Conservation (phyloP, 352 stramenopile genomes). For the Phytophthora kernoviae region DNA sequence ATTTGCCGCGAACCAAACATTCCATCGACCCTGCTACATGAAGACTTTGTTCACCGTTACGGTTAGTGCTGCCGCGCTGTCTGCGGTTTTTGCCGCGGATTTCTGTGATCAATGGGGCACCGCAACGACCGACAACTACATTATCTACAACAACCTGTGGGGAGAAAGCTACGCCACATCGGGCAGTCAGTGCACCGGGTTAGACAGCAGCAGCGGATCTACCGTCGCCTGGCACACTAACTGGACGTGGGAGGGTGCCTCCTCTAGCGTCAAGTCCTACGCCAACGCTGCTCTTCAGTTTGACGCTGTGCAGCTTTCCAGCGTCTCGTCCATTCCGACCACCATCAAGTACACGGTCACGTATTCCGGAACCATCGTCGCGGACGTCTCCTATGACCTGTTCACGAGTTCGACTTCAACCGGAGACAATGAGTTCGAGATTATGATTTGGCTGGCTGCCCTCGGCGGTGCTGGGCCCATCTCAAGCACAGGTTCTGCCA, state of each 20-base stretch:
- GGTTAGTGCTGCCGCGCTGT: slow-evolving; percentile 1
- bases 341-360: slow-evolving; percentile 39
- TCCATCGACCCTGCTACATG: slow-evolving; percentile 8
- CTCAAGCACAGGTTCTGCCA: slow-evolving; percentile 33
- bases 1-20: slow-evolving; percentile 8
- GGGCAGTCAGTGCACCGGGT: slow-evolving; percentile 45
- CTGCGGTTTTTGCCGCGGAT: background rate
- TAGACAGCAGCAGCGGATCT: slow-evolving; percentile 31
- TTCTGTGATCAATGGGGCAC: slow-evolving; percentile 41
- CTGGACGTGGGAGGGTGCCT: slow-evolving; percentile 33
- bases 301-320: slow-evolving; percentile 30
- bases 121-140: slow-evolving; percentile 34
- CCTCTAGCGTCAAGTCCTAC: slow-evolving; percentile 48
- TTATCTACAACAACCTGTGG: slow-evolving; percentile 59
- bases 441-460: slow-evolving; percentile 51
- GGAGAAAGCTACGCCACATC: slow-evolving; percentile 28
- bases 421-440: slow-evolving; percentile 41
- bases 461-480: slow-evolving; percentile 39
- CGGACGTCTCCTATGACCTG: slow-evolving; percentile 44
- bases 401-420: slow-evolving; percentile 37
- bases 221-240: slow-evolving; percentile 39
- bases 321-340: slow-evolving; percentile 38
- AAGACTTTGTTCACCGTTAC: slow-evolving; percentile 15
- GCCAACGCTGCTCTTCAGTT: slow-evolving; percentile 48
- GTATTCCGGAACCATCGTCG: slow-evolving; percentile 34